Evolutionary conservation across 2,329 filamentous ascomycete species (phyloP), one percentile per base, ranked within the genome.

Genomic region (Davidsoniella neocaledoniae): DNA sequence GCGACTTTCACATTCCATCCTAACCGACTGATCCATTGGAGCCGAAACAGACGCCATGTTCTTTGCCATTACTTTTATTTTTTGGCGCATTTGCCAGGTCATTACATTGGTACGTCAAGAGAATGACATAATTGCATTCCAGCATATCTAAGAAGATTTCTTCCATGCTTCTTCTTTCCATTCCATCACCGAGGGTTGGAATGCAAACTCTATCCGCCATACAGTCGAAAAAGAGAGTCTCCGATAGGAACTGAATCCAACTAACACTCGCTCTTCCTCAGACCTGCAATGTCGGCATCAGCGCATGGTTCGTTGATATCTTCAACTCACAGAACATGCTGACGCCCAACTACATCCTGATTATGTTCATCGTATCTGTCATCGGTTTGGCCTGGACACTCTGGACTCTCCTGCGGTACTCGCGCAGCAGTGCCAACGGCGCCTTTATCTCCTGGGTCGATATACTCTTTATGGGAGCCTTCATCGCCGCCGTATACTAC

Each of bases 231-330:
- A 12, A 33, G 8, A 33, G 21, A 23, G 21, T 33, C 43, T 9
- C 38, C 45, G 25, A 44, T 12, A 40, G 25, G 12, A 2, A 42
- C 36, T 5, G 33, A 16, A 19, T 29, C 40, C 46, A 52, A 47
- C 58, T 49, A 26, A 51, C 43, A 5, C 14, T 10, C 45, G 14
- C 19, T 33, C 42, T n/a, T 39, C 45, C 38, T 5, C 55, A 81
- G 77, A 79, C 80, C 60, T 77, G 77, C 41, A 71, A 67, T 21
- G 70, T 82, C 62, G 77, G 78, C 64, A 80, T 82, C 73, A 72
- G 81, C 48, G 71, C 74, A 57, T 81, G 72, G 68, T 81, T 82
- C 60, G 73, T 82, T 55, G 63, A 80, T 62, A 68, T 70, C 56
- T 81, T 75, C 63, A 69, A 73, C 57, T 60, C 64, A 48, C 58